Base-by-base conservation (phyloP, 208 protist genomes). In the Trypanosoma vivax region DNA sequence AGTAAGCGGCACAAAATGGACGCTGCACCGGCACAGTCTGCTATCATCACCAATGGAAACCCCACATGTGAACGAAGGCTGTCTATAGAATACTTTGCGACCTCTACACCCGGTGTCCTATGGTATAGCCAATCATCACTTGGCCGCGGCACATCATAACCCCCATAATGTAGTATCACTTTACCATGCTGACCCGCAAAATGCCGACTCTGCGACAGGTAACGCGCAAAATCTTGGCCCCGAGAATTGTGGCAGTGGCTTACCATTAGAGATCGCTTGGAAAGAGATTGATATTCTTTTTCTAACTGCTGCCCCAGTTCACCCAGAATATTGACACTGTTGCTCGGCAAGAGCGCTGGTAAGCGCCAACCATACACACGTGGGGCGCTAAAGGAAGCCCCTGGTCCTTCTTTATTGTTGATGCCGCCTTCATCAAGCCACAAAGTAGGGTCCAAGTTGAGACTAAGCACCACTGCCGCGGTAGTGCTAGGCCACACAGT, bases 161-260 rank as follows among this genome's bases (percentile, higher is more conserved):
- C 76, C 16, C 73, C 72, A 64, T 94, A 94, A 59, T 94, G 87
- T 19, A 90, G 73, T 35, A 94, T 76, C 13, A 94, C 76, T 51
- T 87, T 90, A 0, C 65, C 61, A 13, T 70, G 66, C 11, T 37
- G 2, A 3, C 79, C 79, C 11, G 81, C 82, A 13, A 81, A 65
- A 34, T 81, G 69, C 18, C 87, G 74, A 21, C 74, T 71, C 24
- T 91, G 74, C 47, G 60, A 70, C 30, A 90, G 64, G 4, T 62
- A 62, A 59, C 81, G 73, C 28, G 63, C 50, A 13, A 94, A 59
- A 30, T 89, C 78, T 0, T 65, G 67, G n/a, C 63, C 49, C 14
- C 70, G 55, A 35, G 70, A 42, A 62, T 90, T 91, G 23, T 66
- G 54, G 56, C 72, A 83, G 50, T 69, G 60, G 50, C 48, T 53